Conservation (phyloP, 2,329 filamentous ascomycete genomes). For the Talaromyces marneffei region DNA sequence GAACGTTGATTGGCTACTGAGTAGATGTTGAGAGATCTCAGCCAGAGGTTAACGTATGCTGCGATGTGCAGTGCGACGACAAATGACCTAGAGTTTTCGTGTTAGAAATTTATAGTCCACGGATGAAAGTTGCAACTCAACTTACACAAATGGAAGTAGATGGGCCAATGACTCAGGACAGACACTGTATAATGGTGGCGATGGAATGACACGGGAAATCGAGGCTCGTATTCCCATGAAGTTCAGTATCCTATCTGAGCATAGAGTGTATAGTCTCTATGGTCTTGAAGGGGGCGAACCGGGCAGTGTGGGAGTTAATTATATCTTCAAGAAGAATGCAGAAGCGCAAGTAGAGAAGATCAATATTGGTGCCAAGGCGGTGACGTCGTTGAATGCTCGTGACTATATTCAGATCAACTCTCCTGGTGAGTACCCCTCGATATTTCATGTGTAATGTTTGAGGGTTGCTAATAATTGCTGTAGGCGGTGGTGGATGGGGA, state of each 20-base stretch:
- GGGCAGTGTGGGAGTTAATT: conserved; percentile 14
- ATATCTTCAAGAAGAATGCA: conserved; percentile 13
- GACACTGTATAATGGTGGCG: conserved; percentile 56
- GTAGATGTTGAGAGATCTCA: conserved; percentile 11
- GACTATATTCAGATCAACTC: conserved; percentile 15
- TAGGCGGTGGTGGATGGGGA: conserved; percentile 15
- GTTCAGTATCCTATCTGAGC: conserved; percentile 67
- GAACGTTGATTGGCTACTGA: conserved; percentile 12
- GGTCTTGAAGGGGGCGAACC: conserved; percentile 69
- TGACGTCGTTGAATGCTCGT: conserved; percentile 6
- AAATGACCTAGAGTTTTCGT: conserved; percentile 8
- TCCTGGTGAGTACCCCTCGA: conserved; percentile 3
- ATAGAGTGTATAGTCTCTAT: conserved; percentile 66
- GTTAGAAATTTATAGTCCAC: too few relatives aligned
- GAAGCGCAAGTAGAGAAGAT: conserved; percentile 11
- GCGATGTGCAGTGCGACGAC: conserved; percentile 15
- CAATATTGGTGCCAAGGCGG: conserved; percentile 14
- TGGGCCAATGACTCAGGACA: conserved; percentile 12
- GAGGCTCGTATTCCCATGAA: conserved; percentile 72
- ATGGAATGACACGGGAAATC: conserved; percentile 68
- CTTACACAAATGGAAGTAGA: conserved; percentile 15
- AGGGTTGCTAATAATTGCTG: neutral
- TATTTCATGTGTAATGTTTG: neutral
- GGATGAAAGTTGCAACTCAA: neutral
- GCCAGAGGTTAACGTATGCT: conserved; percentile 15